These are phyloP conservation scores for Solanum verrucosum DNA, from an alignment of 257 asterid genomes.

Conservation along the genomic window DNA sequence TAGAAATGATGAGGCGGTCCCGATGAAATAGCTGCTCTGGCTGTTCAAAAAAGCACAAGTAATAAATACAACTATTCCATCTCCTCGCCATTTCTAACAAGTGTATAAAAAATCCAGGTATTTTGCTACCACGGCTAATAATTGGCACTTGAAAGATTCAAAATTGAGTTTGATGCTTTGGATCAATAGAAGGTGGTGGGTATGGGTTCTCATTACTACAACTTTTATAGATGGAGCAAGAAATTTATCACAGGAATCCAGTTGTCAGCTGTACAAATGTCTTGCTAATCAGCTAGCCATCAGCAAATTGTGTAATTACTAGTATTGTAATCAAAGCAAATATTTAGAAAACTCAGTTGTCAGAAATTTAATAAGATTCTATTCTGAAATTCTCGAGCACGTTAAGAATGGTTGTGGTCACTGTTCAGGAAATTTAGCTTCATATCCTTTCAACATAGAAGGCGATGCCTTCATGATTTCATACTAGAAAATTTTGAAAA, in stretches of 20 bases:
- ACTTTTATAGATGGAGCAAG: background rate
- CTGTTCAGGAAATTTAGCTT: background rate
- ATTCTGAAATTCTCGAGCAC: background rate
- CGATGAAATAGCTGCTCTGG: constrained; percentile 91
- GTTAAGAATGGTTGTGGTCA: background rate
- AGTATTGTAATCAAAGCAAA: background rate
- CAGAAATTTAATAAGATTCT: background rate
- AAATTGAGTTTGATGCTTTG: background rate
- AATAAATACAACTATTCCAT: background rate
- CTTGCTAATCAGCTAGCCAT: background rate
- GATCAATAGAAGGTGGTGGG: background rate
- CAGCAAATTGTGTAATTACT: background rate
- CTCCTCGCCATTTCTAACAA: background rate
- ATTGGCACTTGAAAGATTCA: background rate
- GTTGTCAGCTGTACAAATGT: background rate
- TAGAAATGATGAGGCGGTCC: constrained; percentile 45
- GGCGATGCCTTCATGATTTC: background rate
- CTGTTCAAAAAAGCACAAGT: constrained; percentile 27
- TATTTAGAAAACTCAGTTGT: background rate
- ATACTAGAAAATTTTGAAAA: background rate
- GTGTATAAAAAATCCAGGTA: background rate
- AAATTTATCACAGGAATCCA: background rate
- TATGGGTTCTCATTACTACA: background rate
- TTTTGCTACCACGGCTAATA: background rate
- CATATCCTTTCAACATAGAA: background rate